phyloP scores from a whole-genome alignment of 495 filamentous ascomycete genomes.

The Extremus antarcticus region DNA sequence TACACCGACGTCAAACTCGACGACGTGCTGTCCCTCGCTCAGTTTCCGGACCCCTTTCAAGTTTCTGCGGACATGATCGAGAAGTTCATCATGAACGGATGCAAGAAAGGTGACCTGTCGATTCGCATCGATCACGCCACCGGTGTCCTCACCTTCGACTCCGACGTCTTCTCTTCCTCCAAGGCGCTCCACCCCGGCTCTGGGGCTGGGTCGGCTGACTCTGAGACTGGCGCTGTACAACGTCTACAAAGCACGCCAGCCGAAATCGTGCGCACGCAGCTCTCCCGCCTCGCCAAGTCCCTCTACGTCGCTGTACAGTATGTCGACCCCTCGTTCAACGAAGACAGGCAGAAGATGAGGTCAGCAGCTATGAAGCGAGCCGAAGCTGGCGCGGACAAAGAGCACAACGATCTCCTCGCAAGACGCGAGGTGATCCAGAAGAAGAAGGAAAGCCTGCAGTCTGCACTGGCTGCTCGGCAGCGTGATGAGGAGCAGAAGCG shows the following conservation, averaged over 20 bases:
- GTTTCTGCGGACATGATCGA: slow-evolving; percentile 85
- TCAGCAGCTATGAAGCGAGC: slow-evolving; percentile 70
- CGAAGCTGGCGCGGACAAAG: slow-evolving; percentile 74
- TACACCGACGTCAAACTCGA: slow-evolving; percentile 95
- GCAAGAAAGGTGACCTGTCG: slow-evolving; percentile 96
- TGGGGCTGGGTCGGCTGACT: slow-evolving; percentile 77
- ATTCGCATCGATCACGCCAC: slow-evolving; percentile 94
- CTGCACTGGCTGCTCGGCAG: slow-evolving; percentile 72
- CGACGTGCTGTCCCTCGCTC: slow-evolving; percentile 85
- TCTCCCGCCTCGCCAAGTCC: slow-evolving; percentile 80
- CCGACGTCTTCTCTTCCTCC: slow-evolving; percentile 93
- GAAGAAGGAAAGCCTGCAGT: slow-evolving; percentile 87
- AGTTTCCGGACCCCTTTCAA: slow-evolving; percentile 96
- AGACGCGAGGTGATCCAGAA: slow-evolving; percentile 86
- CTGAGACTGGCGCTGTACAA: slow-evolving; percentile 74
- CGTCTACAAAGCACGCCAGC: slow-evolving; percentile 94
- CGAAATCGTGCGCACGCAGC: slow-evolving; percentile 91
- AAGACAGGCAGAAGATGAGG: slow-evolving; percentile 65
- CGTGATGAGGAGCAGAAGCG: slow-evolving; percentile 85
- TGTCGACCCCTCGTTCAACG: slow-evolving; percentile 79
- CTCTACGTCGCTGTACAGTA: slow-evolving; percentile 90
- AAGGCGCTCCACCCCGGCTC: slow-evolving; percentile 85
- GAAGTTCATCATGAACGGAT: slow-evolving; percentile 99
- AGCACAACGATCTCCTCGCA: slow-evolving; percentile 79
- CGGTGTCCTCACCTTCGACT: slow-evolving; percentile 90